phyloP scores from a whole-genome alignment of 306 rosid genomes.

The Inga leiocalycina region DNA sequence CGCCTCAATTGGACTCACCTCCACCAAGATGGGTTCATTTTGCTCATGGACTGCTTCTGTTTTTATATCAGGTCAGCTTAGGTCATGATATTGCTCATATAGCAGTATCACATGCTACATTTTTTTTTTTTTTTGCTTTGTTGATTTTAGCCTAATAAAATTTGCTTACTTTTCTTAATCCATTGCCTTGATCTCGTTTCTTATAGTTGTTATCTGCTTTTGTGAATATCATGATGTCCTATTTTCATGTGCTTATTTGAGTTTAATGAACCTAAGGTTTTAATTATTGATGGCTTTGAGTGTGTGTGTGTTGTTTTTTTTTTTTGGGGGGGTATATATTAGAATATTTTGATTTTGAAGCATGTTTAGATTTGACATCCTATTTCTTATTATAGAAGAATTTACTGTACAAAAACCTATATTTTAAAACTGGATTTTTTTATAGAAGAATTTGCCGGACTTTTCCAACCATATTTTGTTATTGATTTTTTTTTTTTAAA shows the following conservation, averaged over 20 bases:
- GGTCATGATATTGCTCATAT: neutral
- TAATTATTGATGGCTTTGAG: slow-evolving; percentile 9
- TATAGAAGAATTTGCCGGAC: neutral
- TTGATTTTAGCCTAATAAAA: slow-evolving; percentile 2
- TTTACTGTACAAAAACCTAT: neutral
- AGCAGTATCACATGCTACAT: neutral
- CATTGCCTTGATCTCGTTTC: slow-evolving; percentile 13
- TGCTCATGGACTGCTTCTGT: slow-evolving; percentile 90
- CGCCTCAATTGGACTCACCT: slow-evolving; percentile 82
- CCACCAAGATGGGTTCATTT: slow-evolving; percentile 98
- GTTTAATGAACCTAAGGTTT: neutral
- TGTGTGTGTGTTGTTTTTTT: neutral
- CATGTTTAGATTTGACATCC: neutral
- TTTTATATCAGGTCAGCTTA: slow-evolving; percentile 82
- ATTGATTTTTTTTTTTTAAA: neutral
- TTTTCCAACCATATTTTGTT: neutral
- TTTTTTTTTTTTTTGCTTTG: neutral
- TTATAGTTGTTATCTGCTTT: neutral
- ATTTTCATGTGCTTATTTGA: slow-evolving; percentile 7
- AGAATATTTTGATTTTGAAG: neutral
- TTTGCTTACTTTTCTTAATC: neutral
- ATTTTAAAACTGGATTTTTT: neutral
- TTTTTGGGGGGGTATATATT: neutral
- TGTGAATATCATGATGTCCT: neutral
- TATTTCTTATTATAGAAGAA: slow-evolving; percentile 1